Conservation (phyloP, 2,329 filamentous ascomycete genomes). For the Epichloe uncinata region DNA sequence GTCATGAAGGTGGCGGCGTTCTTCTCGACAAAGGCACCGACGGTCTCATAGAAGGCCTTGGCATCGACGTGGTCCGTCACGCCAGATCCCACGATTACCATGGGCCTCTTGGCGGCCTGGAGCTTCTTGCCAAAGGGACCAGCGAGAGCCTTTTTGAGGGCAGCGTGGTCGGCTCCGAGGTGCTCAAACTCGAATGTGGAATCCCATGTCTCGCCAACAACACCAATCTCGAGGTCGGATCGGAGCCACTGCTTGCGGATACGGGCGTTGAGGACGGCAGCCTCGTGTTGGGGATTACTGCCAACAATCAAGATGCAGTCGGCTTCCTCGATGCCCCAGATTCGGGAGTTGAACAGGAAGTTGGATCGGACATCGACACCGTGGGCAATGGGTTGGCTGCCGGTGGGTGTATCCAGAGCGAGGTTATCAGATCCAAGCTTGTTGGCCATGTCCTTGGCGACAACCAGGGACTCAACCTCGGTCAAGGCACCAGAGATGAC, state of each 20-base stretch:
- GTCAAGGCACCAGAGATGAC: constrained; percentile 80
- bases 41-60: constrained; percentile 83
- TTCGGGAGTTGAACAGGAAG: constrained; percentile 93
- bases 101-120: constrained; percentile 72
- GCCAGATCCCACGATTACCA: constrained; percentile 92
- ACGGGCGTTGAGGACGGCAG: constrained; percentile 85
- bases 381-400: constrained; percentile 74
- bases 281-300: constrained; percentile 91
- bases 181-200: constrained; percentile 95
- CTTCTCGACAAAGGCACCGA: constrained; percentile 88
- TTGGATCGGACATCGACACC: constrained; percentile 88
- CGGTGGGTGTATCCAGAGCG: constrained; percentile 77
- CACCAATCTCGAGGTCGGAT: constrained; percentile 83
- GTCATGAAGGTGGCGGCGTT: constrained; percentile 79
- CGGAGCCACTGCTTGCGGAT: constrained; percentile 97
- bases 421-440: constrained; percentile 93
- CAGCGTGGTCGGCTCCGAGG: constrained; percentile 63
- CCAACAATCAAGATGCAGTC: constrained; percentile 86
- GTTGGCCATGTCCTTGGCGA: constrained; percentile 95
- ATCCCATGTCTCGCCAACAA: constrained; percentile 81
- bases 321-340: constrained; percentile 86
- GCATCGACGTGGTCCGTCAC: constrained; percentile 84
- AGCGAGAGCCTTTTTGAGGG: constrained; percentile 73
- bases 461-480: constrained; percentile 86
- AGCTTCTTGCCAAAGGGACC: constrained; percentile 92